Evolutionary conservation across 257 asterid species (phyloP).

Genomic region (Solanum appendiculatum): DNA sequence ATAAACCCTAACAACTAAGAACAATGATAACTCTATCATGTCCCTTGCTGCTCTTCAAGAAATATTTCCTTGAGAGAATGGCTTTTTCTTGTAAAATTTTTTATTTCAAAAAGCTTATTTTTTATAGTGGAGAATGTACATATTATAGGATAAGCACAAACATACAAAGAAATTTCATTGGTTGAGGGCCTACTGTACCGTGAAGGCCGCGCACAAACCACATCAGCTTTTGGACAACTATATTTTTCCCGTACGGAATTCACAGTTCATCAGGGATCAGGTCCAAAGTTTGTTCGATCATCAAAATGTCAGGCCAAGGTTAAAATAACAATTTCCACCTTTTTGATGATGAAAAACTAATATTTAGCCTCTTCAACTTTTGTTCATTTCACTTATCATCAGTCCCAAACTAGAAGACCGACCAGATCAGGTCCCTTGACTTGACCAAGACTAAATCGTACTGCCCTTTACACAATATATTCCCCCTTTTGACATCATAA

Average conservation of each 20-base stretch:
- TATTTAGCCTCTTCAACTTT: neutral
- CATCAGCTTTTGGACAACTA: neutral
- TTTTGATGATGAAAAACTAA: neutral
- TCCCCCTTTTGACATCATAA: neutral
- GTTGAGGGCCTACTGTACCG: neutral
- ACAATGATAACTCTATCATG: no score
- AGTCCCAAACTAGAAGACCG: no score
- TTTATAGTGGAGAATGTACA: neutral
- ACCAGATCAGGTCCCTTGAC: neutral
- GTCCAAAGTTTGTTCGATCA: neutral
- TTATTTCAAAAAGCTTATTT: no score
- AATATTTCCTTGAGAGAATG: no score
- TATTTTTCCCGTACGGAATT: neutral
- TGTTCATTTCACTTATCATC: neutral
- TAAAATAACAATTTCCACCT: neutral
- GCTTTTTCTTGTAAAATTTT: no score
- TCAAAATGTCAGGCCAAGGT: neutral
- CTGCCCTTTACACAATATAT: no score
- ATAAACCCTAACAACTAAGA: no score
- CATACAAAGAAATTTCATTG: neutral
- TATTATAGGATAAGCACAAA: neutral
- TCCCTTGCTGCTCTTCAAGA: no score
- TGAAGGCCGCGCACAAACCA: neutral
- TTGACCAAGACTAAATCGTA: no score
- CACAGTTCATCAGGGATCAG: neutral